Conservation (phyloP, 1,139 yeast species). For the Yamadazyma spencermartinsiae region DNA sequence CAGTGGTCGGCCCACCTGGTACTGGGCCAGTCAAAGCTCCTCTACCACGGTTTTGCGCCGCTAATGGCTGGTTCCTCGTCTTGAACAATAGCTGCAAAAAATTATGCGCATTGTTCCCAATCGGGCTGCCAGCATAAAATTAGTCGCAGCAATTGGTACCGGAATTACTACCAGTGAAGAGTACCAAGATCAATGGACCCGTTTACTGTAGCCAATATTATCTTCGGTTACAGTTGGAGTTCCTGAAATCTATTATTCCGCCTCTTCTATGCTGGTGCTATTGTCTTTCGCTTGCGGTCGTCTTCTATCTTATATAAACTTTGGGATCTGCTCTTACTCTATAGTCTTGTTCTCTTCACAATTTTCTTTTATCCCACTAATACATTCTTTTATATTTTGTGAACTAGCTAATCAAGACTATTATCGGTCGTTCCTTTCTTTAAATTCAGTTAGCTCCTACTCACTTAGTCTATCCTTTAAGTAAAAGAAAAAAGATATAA, state of each 20-base stretch:
- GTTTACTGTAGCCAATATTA: not conserved
- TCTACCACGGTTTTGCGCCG: not conserved
- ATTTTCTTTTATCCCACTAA: too few species aligned
- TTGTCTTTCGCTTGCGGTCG: not conserved
- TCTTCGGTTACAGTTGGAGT: not conserved
- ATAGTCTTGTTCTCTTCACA: not conserved
- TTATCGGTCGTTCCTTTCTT: not conserved
- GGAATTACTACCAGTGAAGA: not conserved
- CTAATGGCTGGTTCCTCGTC: not conserved
- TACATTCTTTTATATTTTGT: not conserved
- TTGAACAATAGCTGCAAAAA: not conserved
- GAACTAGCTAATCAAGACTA: too few species aligned
- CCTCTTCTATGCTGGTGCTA: not conserved
- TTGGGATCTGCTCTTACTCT: not conserved
- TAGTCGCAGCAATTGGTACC: not conserved
- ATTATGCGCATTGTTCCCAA: not conserved
- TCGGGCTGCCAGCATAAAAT: slow-evolving; percentile 1
- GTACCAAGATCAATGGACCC: not conserved
- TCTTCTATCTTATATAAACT: not conserved
- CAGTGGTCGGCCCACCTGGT: too few species aligned
- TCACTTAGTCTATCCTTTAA: slow-evolving; percentile 2
- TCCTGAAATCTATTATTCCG: not conserved
- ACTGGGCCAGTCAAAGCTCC: too few species aligned
- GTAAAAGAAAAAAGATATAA: not conserved
- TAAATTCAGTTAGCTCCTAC: slow-evolving; percentile 4